A percentile compares a stretch with the other conserved stretches of the same genome.
phyloP scores from a whole-genome alignment of 1,139 yeast species.

The Spathaspora sp. region DNA sequence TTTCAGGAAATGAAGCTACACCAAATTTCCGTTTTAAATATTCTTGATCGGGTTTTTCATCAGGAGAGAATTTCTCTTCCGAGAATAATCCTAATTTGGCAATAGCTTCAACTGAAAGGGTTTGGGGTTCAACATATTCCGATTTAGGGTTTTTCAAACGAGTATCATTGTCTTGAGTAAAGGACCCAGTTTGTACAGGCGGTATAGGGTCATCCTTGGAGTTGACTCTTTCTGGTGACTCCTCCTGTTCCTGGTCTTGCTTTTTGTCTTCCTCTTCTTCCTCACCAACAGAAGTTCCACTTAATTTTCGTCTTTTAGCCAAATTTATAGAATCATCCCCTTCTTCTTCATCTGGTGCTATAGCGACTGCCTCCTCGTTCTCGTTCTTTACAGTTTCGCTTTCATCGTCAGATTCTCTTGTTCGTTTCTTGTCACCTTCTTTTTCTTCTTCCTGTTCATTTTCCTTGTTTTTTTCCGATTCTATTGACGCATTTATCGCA shows the following conservation, averaged over 20 bases:
- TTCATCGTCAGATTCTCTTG: slow-evolving; percentile 5
- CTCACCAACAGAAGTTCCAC: slow-evolving; percentile 6
- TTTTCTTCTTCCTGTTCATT: slow-evolving; percentile 13
- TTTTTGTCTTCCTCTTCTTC: slow-evolving; percentile 16
- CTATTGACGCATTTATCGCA: slow-evolving; percentile 18
- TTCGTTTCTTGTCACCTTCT: slow-evolving; percentile 4
- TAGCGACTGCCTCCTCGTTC: slow-evolving; percentile 10
- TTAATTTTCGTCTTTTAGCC: slow-evolving; percentile 15
- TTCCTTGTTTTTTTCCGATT: slow-evolving; percentile 10
- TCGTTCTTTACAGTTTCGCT: slow-evolving; percentile 7
- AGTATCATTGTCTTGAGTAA: slow-evolving; percentile 55
- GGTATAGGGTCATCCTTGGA: slow-evolving; percentile 38
- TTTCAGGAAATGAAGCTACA: slow-evolving; percentile 85
- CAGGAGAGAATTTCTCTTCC: slow-evolving; percentile 50
- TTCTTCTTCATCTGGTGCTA: slow-evolving; percentile 11
- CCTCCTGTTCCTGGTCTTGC: slow-evolving; percentile 12
- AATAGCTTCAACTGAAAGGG: slow-evolving; percentile 65
- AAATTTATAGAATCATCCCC: slow-evolving; percentile 13
- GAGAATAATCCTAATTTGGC: slow-evolving; percentile 65
- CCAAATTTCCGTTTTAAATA: slow-evolving; percentile 76
- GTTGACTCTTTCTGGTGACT: slow-evolving; percentile 16
- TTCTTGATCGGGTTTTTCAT: slow-evolving; percentile 65
- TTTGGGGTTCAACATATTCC: slow-evolving; percentile 73
- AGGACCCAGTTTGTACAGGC: slow-evolving; percentile 48
- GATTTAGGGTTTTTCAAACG: slow-evolving; percentile 71